A percentile compares a stretch with the other conserved stretches of the same genome.
Conservation (phyloP, 805 yeast species). For the Metschnikowia peoriensis region DNA sequence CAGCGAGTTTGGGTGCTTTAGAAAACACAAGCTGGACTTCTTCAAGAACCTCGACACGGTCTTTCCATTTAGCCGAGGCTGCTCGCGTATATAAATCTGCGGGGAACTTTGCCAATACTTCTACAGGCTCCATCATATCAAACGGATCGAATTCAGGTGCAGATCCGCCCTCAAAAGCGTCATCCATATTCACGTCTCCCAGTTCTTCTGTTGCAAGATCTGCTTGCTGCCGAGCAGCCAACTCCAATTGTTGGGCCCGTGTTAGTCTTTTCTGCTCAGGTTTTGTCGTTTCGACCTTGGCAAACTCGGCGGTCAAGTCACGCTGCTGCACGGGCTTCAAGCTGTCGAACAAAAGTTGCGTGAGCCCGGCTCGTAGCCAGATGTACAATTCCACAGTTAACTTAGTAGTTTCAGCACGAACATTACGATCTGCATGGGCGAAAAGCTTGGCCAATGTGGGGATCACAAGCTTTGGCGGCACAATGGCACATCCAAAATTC, state of each 20-base stretch:
- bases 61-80: slow-evolving; percentile 80
- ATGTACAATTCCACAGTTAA: slow-evolving; percentile 67
- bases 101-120: slow-evolving; percentile 66
- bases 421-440: slow-evolving; percentile 82
- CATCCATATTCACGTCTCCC: slow-evolving; percentile 31
- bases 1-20: slow-evolving; percentile 53
- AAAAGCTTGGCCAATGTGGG: slow-evolving; percentile 65
- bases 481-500: slow-evolving; percentile 61
- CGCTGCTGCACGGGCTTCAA: slow-evolving; percentile 91
- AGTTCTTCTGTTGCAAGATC: slow-evolving; percentile 12
- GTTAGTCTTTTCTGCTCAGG: slow-evolving; percentile 58
- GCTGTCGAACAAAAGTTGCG: slow-evolving; percentile 57
- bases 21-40: slow-evolving; percentile 49
- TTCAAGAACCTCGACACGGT: slow-evolving; percentile 80
- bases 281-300: slow-evolving; percentile 36
- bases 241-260: slow-evolving; percentile 49
- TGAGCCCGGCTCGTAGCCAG: slow-evolving; percentile 69
- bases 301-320: slow-evolving; percentile 72
- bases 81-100: slow-evolving; percentile 53
- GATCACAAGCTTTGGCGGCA: slow-evolving; percentile 57
- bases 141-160: slow-evolving; percentile 53
- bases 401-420: slow-evolving; percentile 72
- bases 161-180: slow-evolving; percentile 16
- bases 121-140: slow-evolving; percentile 68
- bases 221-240: slow-evolving; percentile 22